Base-by-base conservation (phyloP, 345 rosid genomes). In the Bruguiera parviflora region DNA sequence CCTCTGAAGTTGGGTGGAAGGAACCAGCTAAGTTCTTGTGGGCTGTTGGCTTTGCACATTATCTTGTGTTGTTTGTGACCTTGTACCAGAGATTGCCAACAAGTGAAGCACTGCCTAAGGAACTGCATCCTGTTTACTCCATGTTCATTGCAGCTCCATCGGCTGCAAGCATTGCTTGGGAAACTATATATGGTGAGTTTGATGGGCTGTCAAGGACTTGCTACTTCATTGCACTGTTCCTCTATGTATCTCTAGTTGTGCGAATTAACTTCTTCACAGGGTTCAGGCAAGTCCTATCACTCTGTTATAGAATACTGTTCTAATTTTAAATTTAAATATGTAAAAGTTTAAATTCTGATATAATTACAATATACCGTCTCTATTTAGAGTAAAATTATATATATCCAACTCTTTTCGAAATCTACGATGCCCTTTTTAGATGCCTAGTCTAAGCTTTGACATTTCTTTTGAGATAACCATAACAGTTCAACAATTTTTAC, bases 71-170 rank as follows among this genome's bases (percentile, higher is more conserved):
- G 71, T 89, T 94, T 53, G 98, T 91, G 53, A 91, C 98, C n/a
- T 72, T 91, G 67, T 88, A 91, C 71, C 96, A 94, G 64, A 84
- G 97, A 72, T 61, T 91, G 77, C 98, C 97, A 4, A 94, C 97
- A 0, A 91, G 92, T 68, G 99, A 94, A 76, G 88, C 96, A 7
- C 74, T 94, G 75, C 96, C 97, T 8, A 94, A 94, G 71, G 97
- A 94, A 82, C 82, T 94, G 15, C 98, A 94, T 70, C 98, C 95
- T 29, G 98, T 89, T 24, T 94, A 88, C 77, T 94, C 97, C 19
- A 91, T 94, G 98, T 94, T 94, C 81, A 94, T 94, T 27, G 98
- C 98, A 32, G 97, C 98, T 3, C 98, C 98, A 0, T 89, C 98
- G 0, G 96, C 97, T 11, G 95, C 98, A 32, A 91, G 98, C 74